Evolutionary conservation across 257 asterid species (phyloP).

Genomic region (Cynanchum wilfordii): DNA sequence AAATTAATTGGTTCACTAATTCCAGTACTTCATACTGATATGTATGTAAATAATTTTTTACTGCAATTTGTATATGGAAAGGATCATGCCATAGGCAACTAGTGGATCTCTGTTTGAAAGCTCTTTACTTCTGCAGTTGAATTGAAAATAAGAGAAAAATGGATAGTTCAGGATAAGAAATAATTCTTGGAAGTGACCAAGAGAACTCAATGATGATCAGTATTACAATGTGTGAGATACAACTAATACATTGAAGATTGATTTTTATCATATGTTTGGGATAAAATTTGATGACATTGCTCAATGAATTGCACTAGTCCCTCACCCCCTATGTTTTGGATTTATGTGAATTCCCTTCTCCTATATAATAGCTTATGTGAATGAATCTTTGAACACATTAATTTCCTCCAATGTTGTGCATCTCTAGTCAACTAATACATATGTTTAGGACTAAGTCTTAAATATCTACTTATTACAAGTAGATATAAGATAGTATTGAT

Average conservation of each 20-base stretch:
- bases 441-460: background rate
- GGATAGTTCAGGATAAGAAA: background rate
- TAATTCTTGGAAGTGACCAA: background rate
- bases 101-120: background rate
- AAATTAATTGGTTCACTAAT: background rate
- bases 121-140: background rate
- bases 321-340: background rate
- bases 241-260: no score
- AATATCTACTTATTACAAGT: background rate
- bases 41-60: background rate
- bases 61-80: background rate
- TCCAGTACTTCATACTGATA: background rate
- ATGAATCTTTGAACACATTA: background rate
- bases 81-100: background rate
- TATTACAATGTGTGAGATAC: no score
- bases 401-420: background rate
- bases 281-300: background rate
- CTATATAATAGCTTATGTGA: background rate
- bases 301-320: background rate
- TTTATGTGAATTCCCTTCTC: background rate
- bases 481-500: slow-evolving; percentile 4
- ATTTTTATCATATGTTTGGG: background rate
- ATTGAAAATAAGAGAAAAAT: background rate
- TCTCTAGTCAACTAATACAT: background rate
- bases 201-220: background rate